Percentiles rank a stretch among this genome's conserved stretches.
Conservation (phyloP, 306 rosid genomes). For the Quercus aquifolioides region DNA sequence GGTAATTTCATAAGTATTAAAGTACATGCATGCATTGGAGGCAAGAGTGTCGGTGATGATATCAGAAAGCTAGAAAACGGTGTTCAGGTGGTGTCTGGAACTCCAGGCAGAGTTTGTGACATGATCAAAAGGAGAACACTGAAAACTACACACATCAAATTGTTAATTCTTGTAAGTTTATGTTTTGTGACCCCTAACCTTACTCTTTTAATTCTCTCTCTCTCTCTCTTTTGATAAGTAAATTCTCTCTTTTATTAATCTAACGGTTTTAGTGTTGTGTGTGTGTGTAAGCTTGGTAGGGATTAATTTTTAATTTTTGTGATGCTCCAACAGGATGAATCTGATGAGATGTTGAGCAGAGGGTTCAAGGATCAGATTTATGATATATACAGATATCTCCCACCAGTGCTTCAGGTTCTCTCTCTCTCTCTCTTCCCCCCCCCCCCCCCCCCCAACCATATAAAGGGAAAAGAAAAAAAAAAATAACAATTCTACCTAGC, state of each 20-base stretch:
- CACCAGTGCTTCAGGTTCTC: conserved; percentile 97
- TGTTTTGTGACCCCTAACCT: neutral
- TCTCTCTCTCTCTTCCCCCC: neutral
- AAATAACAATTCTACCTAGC: no score
- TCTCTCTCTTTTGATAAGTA: no score
- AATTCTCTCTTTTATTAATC: neutral
- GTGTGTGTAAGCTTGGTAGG: neutral
- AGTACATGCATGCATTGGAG: conserved; percentile 92
- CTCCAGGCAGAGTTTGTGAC: conserved; percentile 98
- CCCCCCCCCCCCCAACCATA: neutral
- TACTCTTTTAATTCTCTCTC: neutral
- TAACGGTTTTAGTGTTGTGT: neutral
- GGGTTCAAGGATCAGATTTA: conserved; percentile 99
- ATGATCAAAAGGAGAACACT: conserved; percentile 97
- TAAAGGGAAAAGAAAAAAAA: neutral
- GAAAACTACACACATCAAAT: conserved; percentile 86
- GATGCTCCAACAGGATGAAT: conserved; percentile 66
- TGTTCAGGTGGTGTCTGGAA: conserved; percentile 97
- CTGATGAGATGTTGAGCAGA: conserved; percentile 99
- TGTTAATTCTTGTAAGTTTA: conserved; percentile 71
- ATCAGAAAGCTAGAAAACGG: conserved; percentile 92
- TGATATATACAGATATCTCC: conserved; percentile 95
- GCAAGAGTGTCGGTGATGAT: conserved; percentile 95
- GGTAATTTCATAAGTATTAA: conserved; percentile 88
- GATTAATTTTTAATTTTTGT: neutral